Base-by-base conservation (phyloP, 306 rosid species). In the Fagus crenata region DNA sequence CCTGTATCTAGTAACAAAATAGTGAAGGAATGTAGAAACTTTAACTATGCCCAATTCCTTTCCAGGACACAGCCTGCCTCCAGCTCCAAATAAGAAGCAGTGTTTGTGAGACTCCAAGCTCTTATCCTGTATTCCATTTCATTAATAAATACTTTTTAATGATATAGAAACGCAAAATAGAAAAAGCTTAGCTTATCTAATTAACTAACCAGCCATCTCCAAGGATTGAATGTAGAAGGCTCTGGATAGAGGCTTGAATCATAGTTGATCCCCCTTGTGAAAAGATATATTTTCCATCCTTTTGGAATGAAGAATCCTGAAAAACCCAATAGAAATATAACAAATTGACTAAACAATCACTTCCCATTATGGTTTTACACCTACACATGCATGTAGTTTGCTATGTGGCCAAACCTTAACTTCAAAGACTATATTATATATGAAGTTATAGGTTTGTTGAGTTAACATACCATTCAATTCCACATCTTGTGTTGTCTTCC, bases 231-330 rank as follows among this genome's bases (percentile, higher is more conserved):
- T 65, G 55, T 79, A 32, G 77, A 85, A 2, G 97, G 97, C 7
- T 92, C 96, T 3, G 88, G 81, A 77, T 90, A 92, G 53, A 89
- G 73, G 78, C 76, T 58, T 17, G 81, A 85, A 69, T 92, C 93
- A 83, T 84, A 86, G 79, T 92, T 92, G 11, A 86, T 85, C 85
- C 90, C 92, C 76, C 96, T 92, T 60, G 90, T 92, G 71, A 87
- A 90, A 8, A 83, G 88, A 75, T 87, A 92, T 13, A 92, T 78
- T 71, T 87, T 92, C 97, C 97, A 92, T 72, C 92, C 97, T 70
- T 92, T 72, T 28, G 97, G 97, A 83, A 92, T 86, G 53, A 79
- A 17, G 61, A 83, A 89, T 12, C 96, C 97, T 92, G 86, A 60
- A 63, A 69, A 22, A 64, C 28, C 8, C 28, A 65, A 58, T 28